phyloP scores from a whole-genome alignment of 768 basidiomycete genomes.

The Kwoniella bestiolae region DNA sequence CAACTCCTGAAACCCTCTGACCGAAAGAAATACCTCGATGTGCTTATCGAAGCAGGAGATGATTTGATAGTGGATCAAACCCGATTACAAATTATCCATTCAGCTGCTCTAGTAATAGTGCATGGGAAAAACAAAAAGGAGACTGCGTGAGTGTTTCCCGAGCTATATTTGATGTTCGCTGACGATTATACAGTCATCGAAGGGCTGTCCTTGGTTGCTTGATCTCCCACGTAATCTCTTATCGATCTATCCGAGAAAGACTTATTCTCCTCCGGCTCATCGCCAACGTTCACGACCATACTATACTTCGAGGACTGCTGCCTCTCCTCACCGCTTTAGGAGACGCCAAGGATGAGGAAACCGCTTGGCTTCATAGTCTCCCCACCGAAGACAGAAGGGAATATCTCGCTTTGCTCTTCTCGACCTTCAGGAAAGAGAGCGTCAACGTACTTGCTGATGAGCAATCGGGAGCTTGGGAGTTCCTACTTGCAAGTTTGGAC shows the following conservation, averaged over 20 bases:
- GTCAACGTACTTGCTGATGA: constrained; percentile 27
- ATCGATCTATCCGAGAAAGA: constrained; percentile 63
- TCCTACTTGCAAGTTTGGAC: constrained; percentile 18
- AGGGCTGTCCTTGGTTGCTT: constrained; percentile 73
- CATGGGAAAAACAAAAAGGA: constrained; percentile 56
- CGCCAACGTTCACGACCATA: constrained; percentile 62
- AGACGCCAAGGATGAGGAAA: constrained; percentile 28
- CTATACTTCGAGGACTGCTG: constrained; percentile 65
- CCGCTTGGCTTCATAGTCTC: constrained; percentile 16
- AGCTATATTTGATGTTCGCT: no score
- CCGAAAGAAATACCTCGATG: constrained; percentile 70
- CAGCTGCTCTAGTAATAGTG: constrained; percentile 66
- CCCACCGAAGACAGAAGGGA: constrained; percentile 7
- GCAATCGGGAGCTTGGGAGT: constrained; percentile 40
- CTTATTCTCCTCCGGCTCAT: constrained; percentile 64
- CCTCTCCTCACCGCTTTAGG: constrained; percentile 63
- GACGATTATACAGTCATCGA: constrained; percentile 65
- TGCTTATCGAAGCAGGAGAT: constrained; percentile 71
- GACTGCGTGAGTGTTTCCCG: constrained; percentile 28
- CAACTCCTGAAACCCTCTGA: constrained; percentile 48
- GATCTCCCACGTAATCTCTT: constrained; percentile 74
- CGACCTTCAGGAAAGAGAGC: constrained; percentile 17
- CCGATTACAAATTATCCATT: constrained; percentile 57
- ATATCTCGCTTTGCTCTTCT: constrained; percentile 36
- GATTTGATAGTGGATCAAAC: constrained; percentile 65